These are phyloP conservation scores for Chytridium lagenaria DNA, from an alignment of 371 early-diverging fungal species.

Conservation along the genomic window DNA sequence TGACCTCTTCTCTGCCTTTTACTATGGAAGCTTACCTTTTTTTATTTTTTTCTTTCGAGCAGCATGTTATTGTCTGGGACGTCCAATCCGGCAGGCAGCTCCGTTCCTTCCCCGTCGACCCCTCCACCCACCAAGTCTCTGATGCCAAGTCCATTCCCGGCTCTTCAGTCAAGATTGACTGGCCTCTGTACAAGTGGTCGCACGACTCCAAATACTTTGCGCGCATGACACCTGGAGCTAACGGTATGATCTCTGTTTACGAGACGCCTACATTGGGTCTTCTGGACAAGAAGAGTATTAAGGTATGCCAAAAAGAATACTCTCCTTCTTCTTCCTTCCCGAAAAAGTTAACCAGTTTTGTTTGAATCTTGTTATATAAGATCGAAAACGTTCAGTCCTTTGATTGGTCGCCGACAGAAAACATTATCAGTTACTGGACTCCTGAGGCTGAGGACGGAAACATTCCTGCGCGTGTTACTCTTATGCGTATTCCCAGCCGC, in stretches of 20 bases:
- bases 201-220: slow-evolving; percentile 93
- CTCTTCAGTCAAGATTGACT: slow-evolving; percentile 69
- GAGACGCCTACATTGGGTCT: slow-evolving; percentile 92
- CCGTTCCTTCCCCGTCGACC: slow-evolving; percentile 79
- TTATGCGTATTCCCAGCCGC: slow-evolving; percentile 81
- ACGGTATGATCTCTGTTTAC: slow-evolving; percentile 78
- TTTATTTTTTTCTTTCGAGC: slow-evolving; percentile 1
- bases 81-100: slow-evolving; percentile 81
- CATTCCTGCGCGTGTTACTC: slow-evolving; percentile 95
- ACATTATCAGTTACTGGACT: slow-evolving; percentile 93
- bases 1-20: not conserved
- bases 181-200: slow-evolving; percentile 98
- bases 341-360: not conserved
- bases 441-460: slow-evolving; percentile 84
- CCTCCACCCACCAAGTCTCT: slow-evolving; percentile 21
- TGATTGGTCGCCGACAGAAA: slow-evolving; percentile 84
- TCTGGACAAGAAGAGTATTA: slow-evolving; percentile 92
- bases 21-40: not conserved
- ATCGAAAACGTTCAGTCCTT: slow-evolving; percentile 86
- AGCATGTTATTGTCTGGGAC: slow-evolving; percentile 83
- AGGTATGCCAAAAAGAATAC: slow-evolving; percentile 61
- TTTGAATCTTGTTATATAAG: slow-evolving; percentile 19
- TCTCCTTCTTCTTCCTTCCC: not conserved
- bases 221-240: slow-evolving; percentile 78
- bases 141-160: slow-evolving; percentile 34